These are phyloP conservation scores for Angomonas ambiguus DNA, from an alignment of 208 protist species.

Conservation along the genomic window DNA sequence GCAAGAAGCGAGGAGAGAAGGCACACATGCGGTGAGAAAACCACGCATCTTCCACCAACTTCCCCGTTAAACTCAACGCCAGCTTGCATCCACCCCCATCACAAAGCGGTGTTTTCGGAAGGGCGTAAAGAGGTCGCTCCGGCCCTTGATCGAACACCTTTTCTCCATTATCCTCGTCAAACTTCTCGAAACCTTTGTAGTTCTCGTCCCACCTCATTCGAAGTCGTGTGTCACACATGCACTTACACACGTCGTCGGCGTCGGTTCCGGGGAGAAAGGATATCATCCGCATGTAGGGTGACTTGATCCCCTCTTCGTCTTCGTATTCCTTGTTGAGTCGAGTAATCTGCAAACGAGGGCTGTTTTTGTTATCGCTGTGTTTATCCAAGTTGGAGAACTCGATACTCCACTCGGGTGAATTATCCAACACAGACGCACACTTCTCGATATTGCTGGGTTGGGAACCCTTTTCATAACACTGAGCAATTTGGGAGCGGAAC, in stretches of 20 bases:
- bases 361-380: background rate
- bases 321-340: constrained; percentile 28
- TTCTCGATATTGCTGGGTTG: background rate
- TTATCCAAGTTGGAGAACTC: constrained; percentile 12
- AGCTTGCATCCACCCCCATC: background rate
- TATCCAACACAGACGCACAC: background rate
- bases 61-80: background rate
- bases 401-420: constrained; percentile 10
- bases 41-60: background rate
- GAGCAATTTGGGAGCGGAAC: background rate
- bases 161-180: background rate
- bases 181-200: constrained; percentile 41
- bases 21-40: constrained; percentile 1
- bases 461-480: background rate
- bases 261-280: constrained; percentile 41
- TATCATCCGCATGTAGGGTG: constrained; percentile 53
- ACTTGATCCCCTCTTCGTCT: constrained; percentile 11
- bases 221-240: constrained; percentile 42
- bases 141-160: constrained; percentile 4
- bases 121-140: constrained; percentile 16
- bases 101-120: background rate
- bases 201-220: constrained; percentile 49
- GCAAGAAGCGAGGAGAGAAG: too few relatives aligned
- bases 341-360: constrained; percentile 31
- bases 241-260: constrained; percentile 24